Conservation (phyloP, 2,329 filamentous ascomycete species). For the Tolypocladium tundrense region DNA sequence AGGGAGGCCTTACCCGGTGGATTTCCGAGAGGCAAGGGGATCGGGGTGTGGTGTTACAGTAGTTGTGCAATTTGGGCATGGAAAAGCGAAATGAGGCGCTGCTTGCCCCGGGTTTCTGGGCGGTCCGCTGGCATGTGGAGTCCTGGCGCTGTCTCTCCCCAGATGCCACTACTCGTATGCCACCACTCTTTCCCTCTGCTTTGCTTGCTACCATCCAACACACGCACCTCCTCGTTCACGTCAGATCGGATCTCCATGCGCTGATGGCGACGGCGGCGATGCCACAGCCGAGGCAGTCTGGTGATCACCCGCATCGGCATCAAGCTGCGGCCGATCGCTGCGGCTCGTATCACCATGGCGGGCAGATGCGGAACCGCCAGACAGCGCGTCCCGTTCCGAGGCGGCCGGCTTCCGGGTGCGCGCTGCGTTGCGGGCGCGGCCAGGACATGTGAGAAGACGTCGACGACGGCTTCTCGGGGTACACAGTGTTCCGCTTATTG, state of each 20-base stretch:
- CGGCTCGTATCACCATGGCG: not conserved
- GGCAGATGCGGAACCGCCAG: not conserved
- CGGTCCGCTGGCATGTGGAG: not conserved
- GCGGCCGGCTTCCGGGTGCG: not conserved
- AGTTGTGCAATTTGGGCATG: not conserved
- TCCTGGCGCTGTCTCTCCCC: not conserved
- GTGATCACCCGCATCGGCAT: not conserved
- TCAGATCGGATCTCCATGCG: not conserved
- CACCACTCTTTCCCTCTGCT: not conserved
- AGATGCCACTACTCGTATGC: not conserved
- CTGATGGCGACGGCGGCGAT: not conserved
- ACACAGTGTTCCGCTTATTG: not conserved
- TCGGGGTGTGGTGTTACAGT: not conserved
- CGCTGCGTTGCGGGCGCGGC: not conserved
- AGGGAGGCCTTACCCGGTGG: not conserved
- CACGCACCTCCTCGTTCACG: not conserved
- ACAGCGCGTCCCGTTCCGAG: not conserved
- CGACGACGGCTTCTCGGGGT: not conserved
- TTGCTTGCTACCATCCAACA: not conserved
- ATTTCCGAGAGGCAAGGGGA: not conserved
- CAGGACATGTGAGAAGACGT: not conserved
- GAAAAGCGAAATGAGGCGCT: not conserved
- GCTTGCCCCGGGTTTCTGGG: not conserved
- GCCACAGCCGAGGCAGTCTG: not conserved
- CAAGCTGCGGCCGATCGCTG: not conserved